Conservation (phyloP, 2,329 filamentous ascomycete genomes). For the Cylindrodendrum hubeiense region DNA sequence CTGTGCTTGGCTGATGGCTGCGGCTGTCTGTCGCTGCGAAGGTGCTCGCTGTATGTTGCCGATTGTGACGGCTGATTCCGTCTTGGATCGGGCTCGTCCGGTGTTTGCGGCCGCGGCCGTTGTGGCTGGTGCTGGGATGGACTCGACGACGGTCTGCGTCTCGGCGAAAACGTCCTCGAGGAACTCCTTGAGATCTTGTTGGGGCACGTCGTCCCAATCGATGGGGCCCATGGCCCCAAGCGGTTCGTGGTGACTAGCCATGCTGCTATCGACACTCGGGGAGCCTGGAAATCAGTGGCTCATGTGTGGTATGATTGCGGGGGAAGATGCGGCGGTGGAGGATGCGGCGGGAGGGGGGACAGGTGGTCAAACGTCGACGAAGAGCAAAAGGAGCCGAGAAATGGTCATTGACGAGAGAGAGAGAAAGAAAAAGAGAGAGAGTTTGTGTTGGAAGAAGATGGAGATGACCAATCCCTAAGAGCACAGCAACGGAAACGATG, state of each 20-base stretch:
- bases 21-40: constrained; percentile 54
- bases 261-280: constrained; percentile 43
- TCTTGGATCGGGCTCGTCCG: constrained; percentile 66
- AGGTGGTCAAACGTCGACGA: neutral
- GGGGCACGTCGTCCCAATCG: constrained; percentile 61
- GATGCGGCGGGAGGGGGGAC: neutral
- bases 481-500: constrained; percentile 18
- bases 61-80: constrained; percentile 64
- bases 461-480: neutral
- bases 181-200: constrained; percentile 65
- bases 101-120: constrained; percentile 56
- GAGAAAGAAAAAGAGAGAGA: too few species aligned
- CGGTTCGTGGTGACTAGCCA: constrained; percentile 71
- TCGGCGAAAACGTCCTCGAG: constrained; percentile 72
- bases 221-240: constrained; percentile 68
- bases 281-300: constrained; percentile 5
- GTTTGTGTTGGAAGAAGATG: neutral
- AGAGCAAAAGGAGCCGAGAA: neutral
- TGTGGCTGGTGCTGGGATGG: constrained; percentile 68
- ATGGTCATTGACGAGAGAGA: neutral
- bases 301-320: neutral
- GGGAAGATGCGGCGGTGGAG: neutral
- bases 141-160: constrained; percentile 80
- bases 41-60: constrained; percentile 65
- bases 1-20: constrained; percentile 61